Percentiles rank a stretch among this genome's conserved stretches.
These are phyloP conservation scores for Solanum bulbocastanum DNA, from an alignment of 257 asterid genomes.

Conservation along the genomic window DNA sequence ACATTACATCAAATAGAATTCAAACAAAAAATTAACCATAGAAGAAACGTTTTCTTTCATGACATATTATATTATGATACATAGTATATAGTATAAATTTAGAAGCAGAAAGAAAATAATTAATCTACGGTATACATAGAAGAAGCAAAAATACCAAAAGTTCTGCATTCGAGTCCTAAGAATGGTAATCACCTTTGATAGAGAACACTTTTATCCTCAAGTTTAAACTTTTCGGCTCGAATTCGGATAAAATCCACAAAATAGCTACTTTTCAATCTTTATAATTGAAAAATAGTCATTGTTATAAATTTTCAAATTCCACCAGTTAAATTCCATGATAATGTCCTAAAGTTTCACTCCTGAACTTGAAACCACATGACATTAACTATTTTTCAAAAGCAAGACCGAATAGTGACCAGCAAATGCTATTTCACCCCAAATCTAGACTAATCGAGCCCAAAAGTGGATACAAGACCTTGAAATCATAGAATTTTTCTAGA, in stretches of 20 bases:
- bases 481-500: background rate
- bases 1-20: background rate
- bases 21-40: background rate
- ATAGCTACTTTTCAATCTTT: background rate
- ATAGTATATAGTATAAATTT: background rate
- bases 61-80: too few relatives aligned
- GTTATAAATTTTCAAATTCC: too few relatives aligned
- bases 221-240: fast-evolving
- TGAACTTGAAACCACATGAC: too few relatives aligned
- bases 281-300: fast-evolving
- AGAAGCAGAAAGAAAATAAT: background rate
- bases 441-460: background rate
- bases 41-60: background rate
- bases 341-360: too few relatives aligned
- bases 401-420: fast-evolving
- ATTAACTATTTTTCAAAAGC: background rate
- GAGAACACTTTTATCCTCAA: background rate
- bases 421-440: background rate
- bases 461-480: background rate
- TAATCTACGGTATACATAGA: background rate
- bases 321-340: fast-evolving
- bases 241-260: background rate
- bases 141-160: background rate
- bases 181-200: background rate
- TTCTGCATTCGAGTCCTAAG: background rate